phyloP scores from a whole-genome alignment of 768 basidiomycete species.

The Obba rivulosa region DNA sequence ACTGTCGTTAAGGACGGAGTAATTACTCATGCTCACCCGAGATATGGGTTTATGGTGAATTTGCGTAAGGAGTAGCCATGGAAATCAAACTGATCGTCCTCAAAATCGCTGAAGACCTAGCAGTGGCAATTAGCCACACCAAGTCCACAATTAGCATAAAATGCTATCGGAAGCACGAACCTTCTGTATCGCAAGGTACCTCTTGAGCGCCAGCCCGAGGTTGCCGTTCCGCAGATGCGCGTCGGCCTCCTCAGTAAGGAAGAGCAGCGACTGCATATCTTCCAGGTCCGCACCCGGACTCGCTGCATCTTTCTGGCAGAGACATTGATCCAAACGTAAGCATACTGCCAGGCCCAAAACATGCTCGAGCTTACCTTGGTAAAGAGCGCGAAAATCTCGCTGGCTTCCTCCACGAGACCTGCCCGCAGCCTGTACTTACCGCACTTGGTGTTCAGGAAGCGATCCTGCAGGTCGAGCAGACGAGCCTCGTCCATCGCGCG shows the following conservation, averaged over 20 bases:
- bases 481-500: conserved; percentile 75
- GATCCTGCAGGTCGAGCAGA: conserved; percentile 85
- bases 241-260: conserved; percentile 77
- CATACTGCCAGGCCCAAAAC: neutral
- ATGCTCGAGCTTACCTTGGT: conserved; percentile 64
- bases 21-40: conserved; percentile 51
- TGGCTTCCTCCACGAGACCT: conserved; percentile 74
- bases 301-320: conserved; percentile 72
- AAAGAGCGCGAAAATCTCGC: conserved; percentile 73
- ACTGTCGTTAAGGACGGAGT: neutral
- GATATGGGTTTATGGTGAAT: conserved; percentile 80
- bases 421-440: conserved; percentile 88
- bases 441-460: conserved; percentile 90
- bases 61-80: conserved; percentile 92
- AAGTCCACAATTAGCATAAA: neutral
- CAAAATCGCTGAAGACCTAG: conserved; percentile 78
- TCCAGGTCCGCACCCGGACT: conserved; percentile 76
- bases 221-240: conserved; percentile 61
- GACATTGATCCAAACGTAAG: neutral
- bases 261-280: conserved; percentile 94
- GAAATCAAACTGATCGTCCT: conserved; percentile 98
- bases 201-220: conserved; percentile 77
- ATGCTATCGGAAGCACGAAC: conserved; percentile 32
- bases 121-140: neutral
- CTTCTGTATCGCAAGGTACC: conserved; percentile 71